These are phyloP conservation scores for Pichia sp. DNA, from an alignment of 1,139 yeast genomes.

Conservation along the genomic window DNA sequence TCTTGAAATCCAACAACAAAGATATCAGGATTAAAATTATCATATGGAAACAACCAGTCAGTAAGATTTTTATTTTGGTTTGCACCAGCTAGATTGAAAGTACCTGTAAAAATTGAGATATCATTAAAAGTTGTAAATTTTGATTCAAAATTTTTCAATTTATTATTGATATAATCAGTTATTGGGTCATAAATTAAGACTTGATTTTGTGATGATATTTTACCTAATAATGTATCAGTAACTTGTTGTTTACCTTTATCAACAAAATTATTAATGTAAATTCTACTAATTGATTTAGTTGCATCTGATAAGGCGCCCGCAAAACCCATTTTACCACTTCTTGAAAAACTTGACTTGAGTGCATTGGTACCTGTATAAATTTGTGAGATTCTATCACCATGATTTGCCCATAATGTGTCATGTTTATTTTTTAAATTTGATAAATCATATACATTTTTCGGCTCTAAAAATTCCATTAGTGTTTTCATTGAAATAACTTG, in stretches of 20 bases:
- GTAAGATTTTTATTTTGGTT: conserved; percentile 48
- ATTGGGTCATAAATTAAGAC: conserved; percentile 85
- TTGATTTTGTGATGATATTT: conserved; percentile 59
- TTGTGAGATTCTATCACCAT: conserved; percentile 94
- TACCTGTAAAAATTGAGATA: conserved; percentile 70
- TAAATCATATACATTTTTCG: conserved; percentile 32
- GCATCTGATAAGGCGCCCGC: conserved; percentile 97
- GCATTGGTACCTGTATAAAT: conserved; percentile 98
- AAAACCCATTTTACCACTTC: conserved; percentile 91
- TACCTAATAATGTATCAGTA: conserved; percentile 80
- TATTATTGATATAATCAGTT: conserved; percentile 66
- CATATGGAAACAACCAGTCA: conserved; percentile 76
- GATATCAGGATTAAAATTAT: conserved; percentile 51
- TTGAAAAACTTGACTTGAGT: conserved; percentile 82
- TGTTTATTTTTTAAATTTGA: conserved; percentile 58
- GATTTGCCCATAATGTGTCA: conserved; percentile 92
- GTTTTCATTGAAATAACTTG: conserved; percentile 72
- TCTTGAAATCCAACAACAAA: conserved; percentile 90
- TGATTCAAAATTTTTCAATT: conserved; percentile 44
- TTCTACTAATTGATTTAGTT: conserved; percentile 88
- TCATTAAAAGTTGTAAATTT: conserved; percentile 56
- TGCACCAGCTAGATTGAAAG: conserved; percentile 85
- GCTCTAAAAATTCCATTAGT: conserved; percentile 55
- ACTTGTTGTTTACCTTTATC: conserved; percentile 85
- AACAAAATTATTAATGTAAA: conserved; percentile 92